Evolutionary conservation across 192 early-diverging fungal genomes (phyloP).

Genomic region (Backusella westeae): DNA sequence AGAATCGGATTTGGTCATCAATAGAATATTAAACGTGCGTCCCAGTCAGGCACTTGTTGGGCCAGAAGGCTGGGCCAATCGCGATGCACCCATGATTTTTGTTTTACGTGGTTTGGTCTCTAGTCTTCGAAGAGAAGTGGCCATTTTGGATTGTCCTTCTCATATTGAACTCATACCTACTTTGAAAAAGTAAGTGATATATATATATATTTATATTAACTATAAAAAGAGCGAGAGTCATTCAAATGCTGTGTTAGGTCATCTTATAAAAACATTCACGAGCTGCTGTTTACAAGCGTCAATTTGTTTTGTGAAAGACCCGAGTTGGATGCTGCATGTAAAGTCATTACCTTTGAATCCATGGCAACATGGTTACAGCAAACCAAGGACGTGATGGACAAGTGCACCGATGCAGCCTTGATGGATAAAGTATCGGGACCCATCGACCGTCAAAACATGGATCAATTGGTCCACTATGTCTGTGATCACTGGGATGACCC

Average conservation of each 20-base stretch:
- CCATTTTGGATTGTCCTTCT: constrained; percentile 28
- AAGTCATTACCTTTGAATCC: constrained; percentile 71
- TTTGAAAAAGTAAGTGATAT: constrained; percentile 15
- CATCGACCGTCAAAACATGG: constrained; percentile 39
- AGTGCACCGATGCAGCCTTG: neutral
- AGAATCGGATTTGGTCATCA: neutral
- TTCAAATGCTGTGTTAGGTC: neutral
- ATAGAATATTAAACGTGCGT: neutral
- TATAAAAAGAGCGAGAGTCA: neutral
- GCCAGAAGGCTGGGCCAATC: constrained; percentile 23
- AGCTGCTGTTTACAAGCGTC: constrained; percentile 61
- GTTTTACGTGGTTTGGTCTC: constrained; percentile 48
- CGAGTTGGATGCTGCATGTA: constrained; percentile 62
- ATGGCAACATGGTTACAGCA: constrained; percentile 70
- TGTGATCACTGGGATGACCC: constrained; percentile 89
- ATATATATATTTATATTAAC: too few relatives aligned
- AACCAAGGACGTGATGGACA: constrained; percentile 45
- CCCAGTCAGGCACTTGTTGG: constrained; percentile 2
- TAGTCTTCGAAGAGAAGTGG: constrained; percentile 39
- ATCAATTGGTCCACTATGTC: constrained; percentile 68
- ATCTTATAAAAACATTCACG: constrained; percentile 39
- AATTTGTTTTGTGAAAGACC: constrained; percentile 60
- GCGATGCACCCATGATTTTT: constrained; percentile 38
- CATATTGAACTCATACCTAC: neutral
- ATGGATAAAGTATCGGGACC: constrained; percentile 23